Base-by-base conservation (phyloP, 2,329 filamentous ascomycete species). In the Rhytidhysteron rufulum region DNA sequence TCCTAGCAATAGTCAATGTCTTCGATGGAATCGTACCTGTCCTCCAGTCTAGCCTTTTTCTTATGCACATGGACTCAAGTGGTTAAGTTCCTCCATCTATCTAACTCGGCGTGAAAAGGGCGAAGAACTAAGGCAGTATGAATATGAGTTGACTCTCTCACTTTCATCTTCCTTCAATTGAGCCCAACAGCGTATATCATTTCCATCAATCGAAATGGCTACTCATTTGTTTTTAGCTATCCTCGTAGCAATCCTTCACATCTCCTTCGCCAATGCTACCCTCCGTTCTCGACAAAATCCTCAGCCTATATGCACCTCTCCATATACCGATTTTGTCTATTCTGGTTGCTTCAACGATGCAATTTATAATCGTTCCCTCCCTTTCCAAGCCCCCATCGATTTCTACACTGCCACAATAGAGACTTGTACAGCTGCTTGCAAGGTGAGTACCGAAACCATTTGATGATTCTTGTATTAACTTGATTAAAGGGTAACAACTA, bases 351-450 rank as follows among this genome's bases (percentile, higher is more conserved):
- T 54, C 39, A 6, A 37, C 16, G 35, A 29, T 15, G 60, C 65
- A 37, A 49, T 54, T 24, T 37, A 37, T 29, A 44, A 29, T 46
- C 61, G 51, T 8, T 45, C 60, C 33, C 51, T 66, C 4, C 49
- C 57, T 9, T 64, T 56, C 36, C 40, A 36, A 33, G 48, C 51
- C 18, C 49, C 51, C 20, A 42, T 62, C 4, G 45, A 56, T 15
- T 53, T 46, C 20, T 41, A 51, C 39, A 62, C 58, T 24, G 62
- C 63, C 47, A 67, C 63, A 1, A 51, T 66, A 4, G 55, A 63
- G 47, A 52, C 42, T 15, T 67, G 63, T 47, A 55, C 56, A 38
- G 55, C 60, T 37, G 62, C 60, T 33, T 67, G 63, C 42, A 67
- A 67, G 44, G 63, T 41, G 50, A 55, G 47, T 16, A n/a, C 18